A percentile compares a stretch with the other conserved stretches of the same genome.
These are phyloP conservation scores for Fusarium xylarioides DNA, from an alignment of 2,329 filamentous ascomycete species.

Conservation along the genomic window DNA sequence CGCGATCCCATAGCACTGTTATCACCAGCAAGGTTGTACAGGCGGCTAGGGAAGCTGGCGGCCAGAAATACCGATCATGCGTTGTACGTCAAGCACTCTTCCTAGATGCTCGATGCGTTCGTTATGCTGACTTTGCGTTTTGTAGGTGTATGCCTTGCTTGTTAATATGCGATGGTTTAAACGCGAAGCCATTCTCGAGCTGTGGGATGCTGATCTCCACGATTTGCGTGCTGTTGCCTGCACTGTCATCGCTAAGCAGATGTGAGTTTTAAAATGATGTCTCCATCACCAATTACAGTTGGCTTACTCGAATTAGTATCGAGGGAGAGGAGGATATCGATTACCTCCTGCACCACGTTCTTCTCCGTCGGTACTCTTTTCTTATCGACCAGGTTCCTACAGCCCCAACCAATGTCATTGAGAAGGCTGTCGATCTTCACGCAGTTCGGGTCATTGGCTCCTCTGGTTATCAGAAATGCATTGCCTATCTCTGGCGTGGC, in stretches of 20 bases:
- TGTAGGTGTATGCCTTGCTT: constrained; percentile 76
- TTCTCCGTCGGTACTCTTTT: constrained; percentile 90
- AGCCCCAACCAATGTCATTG: constrained; percentile 84
- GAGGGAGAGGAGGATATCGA: constrained; percentile 82
- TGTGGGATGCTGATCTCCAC: constrained; percentile 93
- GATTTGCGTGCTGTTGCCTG: constrained; percentile 81
- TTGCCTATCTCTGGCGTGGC: constrained; percentile 90
- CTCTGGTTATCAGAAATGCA: constrained; percentile 95
- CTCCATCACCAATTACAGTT: background rate
- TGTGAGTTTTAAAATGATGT: constrained; percentile 52
- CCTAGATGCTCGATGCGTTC: background rate
- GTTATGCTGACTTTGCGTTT: background rate
- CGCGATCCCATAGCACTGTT: constrained; percentile 81
- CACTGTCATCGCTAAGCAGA: constrained; percentile 88
- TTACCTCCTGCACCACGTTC: constrained; percentile 81
- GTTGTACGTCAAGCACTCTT: constrained; percentile 59
- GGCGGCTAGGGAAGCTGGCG: constrained; percentile 84
- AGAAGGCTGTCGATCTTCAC: constrained; percentile 93
- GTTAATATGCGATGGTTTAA: constrained; percentile 79
- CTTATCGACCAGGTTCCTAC: constrained; percentile 76
- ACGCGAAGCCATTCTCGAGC: constrained; percentile 78
- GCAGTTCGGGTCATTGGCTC: constrained; percentile 88
- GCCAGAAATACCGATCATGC: constrained; percentile 76
- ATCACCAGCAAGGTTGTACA: constrained; percentile 82
- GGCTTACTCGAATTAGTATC: constrained; percentile 65